phyloP scores from a whole-genome alignment of 2,329 filamentous ascomycete genomes.

The Alternaria longipes region DNA sequence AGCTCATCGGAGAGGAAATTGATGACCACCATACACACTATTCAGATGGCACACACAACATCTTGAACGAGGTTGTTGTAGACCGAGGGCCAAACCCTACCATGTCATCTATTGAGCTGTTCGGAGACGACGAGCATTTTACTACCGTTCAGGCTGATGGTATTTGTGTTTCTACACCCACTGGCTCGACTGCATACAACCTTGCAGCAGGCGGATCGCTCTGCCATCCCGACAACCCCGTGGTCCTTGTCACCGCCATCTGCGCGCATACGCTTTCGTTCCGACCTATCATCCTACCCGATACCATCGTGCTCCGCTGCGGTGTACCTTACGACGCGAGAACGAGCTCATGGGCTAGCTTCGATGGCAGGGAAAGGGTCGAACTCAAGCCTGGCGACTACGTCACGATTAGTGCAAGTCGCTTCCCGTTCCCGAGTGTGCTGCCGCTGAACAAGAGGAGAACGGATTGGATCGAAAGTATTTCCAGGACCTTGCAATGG shows the following conservation, averaged over 20 bases:
- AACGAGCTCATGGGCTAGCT: constrained; percentile 94
- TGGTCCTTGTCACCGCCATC: constrained; percentile 93
- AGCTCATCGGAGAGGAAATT: constrained; percentile 85
- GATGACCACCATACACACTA: constrained; percentile 86
- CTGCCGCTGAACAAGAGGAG: constrained; percentile 73
- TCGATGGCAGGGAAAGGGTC: constrained; percentile 85
- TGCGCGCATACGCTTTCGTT: constrained; percentile 96
- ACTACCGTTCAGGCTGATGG: constrained; percentile 94
- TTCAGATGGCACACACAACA: constrained; percentile 85
- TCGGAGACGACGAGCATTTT: constrained; percentile 94
- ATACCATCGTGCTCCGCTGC: constrained; percentile 91
- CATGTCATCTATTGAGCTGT: constrained; percentile 91
- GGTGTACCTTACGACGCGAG: constrained; percentile 95
- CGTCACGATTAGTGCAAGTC: constrained; percentile 81
- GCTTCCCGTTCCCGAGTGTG: constrained; percentile 82
- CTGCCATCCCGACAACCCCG: constrained; percentile 95
- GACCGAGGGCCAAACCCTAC: constrained; percentile 94
- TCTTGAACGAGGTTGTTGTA: constrained; percentile 96
- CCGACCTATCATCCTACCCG: constrained; percentile 93
- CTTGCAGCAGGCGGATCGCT: constrained; percentile 94
- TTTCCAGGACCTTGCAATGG: constrained; percentile 81
- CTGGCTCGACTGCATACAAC: constrained; percentile 94
- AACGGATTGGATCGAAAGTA: constrained; percentile 85
- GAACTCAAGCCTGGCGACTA: constrained; percentile 82
- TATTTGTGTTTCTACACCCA: constrained; percentile 92